Evolutionary conservation across 75 land plant species (phyloP).

Genomic region (Chamaecyparis obtusa): DNA sequence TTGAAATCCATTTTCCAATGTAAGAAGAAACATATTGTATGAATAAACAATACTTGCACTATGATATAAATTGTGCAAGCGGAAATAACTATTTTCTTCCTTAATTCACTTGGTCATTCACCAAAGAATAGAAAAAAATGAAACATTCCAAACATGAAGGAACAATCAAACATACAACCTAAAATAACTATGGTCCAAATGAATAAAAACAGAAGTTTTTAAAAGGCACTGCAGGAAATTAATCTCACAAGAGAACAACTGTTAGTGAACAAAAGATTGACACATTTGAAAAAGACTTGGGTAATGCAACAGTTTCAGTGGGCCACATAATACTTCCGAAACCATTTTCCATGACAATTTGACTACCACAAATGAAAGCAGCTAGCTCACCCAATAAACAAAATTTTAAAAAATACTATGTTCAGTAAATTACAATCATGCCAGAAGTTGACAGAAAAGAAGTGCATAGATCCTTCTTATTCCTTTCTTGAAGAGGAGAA

Average conservation of each 20-base stretch:
- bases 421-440: too few relatives aligned
- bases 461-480: too few relatives aligned
- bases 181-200: not conserved
- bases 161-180: not conserved
- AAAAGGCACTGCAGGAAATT: not conserved
- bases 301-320: too few relatives aligned
- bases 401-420: too few relatives aligned
- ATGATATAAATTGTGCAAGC: not conserved
- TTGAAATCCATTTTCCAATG: not conserved
- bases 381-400: too few relatives aligned
- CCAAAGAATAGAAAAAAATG: not conserved
- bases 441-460: too few relatives aligned
- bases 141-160: not conserved
- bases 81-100: not conserved
- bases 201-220: not conserved
- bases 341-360: not conserved
- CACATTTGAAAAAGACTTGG: not conserved
- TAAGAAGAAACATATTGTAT: not conserved
- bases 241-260: not conserved
- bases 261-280: not conserved
- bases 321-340: too few relatives aligned
- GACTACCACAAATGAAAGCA: not conserved
- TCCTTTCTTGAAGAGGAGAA: too few relatives aligned
- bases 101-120: not conserved
- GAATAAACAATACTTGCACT: not conserved